Conservation (phyloP, 108 stramenopile species). For the Discostella pseudostelligera region DNA sequence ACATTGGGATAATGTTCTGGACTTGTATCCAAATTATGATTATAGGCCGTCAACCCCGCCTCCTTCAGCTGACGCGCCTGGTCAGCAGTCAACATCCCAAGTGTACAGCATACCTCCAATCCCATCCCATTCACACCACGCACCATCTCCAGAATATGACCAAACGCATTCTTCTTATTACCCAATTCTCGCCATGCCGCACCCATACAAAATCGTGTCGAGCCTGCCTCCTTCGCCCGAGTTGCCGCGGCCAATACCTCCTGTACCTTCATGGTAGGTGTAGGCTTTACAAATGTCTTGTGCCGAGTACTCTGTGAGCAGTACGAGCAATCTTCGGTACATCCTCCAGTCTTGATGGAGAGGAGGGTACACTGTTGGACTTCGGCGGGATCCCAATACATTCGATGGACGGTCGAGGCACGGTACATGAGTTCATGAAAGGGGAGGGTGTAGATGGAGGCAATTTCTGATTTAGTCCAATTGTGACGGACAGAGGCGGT, state of each 20-base stretch:
- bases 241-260: conserved; percentile 94
- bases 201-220: conserved; percentile 98
- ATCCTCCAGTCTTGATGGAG: conserved; percentile 97
- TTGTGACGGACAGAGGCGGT: conserved; percentile 82
- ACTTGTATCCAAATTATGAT: conserved; percentile 98
- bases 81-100: conserved; percentile 95
- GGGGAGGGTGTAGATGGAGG: conserved; percentile 86
- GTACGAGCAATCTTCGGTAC: conserved; percentile 97
- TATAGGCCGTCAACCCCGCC: conserved; percentile 96
- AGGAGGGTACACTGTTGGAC: conserved; percentile 97
- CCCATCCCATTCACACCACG: conserved; percentile 92
- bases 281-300: conserved; percentile 98
- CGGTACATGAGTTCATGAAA: conserved; percentile 96
- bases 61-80: conserved; percentile 96
- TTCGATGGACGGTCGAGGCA: conserved; percentile 93
- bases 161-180: conserved; percentile 97
- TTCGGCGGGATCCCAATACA: conserved; percentile 96
- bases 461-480: conserved; percentile 93
- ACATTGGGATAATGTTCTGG: conserved; percentile 97
- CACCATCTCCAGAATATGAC: conserved; percentile 96
- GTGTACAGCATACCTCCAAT: conserved; percentile 93
- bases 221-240: conserved; percentile 95
- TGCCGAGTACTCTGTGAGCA: conserved; percentile 94
- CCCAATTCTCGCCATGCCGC: conserved; percentile 98
- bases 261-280: conserved; percentile 96